Conservation (phyloP, 2,329 filamentous ascomycete species). For the Penicillium sp. region DNA sequence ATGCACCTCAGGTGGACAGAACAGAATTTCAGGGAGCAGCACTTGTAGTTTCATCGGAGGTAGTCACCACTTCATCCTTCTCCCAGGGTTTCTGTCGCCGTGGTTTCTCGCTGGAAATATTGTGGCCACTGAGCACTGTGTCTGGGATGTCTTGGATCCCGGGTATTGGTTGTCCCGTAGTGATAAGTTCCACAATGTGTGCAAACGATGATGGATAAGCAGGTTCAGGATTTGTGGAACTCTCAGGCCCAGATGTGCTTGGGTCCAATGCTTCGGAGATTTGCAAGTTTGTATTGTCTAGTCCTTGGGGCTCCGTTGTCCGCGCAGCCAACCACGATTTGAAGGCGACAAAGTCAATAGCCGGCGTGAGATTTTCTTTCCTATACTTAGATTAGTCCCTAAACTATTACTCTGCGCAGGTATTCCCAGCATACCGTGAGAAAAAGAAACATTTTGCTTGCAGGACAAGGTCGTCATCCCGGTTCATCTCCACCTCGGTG, state of each 20-base stretch:
- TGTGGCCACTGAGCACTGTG: constrained; percentile 70
- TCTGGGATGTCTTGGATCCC: constrained; percentile 85
- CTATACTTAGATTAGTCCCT: constrained; percentile 21
- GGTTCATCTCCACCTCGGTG: constrained; percentile 40
- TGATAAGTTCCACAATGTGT: constrained; percentile 81
- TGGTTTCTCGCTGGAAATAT: constrained; percentile 55
- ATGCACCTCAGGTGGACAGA: neutral
- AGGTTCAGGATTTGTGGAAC: constrained; percentile 39
- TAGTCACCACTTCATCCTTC: constrained; percentile 47
- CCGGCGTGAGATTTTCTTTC: constrained; percentile 37
- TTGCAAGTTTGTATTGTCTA: neutral
- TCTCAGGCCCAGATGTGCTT: constrained; percentile 6
- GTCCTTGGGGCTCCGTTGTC: constrained; percentile 8
- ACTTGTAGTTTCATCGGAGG: constrained; percentile 5
- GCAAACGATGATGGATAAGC: constrained; percentile 81
- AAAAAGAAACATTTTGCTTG: constrained; percentile 52
- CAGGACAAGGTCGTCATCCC: constrained; percentile 44
- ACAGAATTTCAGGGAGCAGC: constrained; percentile 2
- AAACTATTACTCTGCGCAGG: neutral
- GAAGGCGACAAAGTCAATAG: constrained; percentile 67
- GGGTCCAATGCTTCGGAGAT: constrained; percentile 8
- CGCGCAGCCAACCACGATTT: constrained; percentile 57
- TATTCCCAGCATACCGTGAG: constrained; percentile 38
- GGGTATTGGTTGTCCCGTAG: constrained; percentile 76
- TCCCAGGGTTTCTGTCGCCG: constrained; percentile 77